These are phyloP conservation scores for Fusarium paranaense DNA, from an alignment of 2,329 filamentous ascomycete species.

Conservation along the genomic window DNA sequence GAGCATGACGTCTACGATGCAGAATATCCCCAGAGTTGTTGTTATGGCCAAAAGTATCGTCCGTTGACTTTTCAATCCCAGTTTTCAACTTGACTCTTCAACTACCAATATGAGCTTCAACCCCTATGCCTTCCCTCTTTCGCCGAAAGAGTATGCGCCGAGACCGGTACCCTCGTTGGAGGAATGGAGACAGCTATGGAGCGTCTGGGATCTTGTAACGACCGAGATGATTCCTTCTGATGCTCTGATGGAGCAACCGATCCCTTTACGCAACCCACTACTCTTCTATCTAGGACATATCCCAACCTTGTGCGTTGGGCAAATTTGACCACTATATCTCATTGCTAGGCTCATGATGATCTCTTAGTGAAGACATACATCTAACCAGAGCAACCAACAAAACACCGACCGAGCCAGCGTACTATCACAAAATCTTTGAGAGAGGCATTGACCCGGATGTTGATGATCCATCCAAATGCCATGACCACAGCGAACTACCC, in stretches of 20 bases:
- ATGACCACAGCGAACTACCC: constrained; percentile 30
- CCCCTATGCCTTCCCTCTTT: constrained; percentile 37
- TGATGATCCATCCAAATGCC: constrained; percentile 25
- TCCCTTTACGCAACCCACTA: constrained; percentile 25
- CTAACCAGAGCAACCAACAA: not conserved
- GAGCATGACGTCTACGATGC: not conserved
- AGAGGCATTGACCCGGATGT: constrained; percentile 14
- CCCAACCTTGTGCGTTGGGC: constrained; percentile 20
- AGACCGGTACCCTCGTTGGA: constrained; percentile 18
- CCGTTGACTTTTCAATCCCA: not conserved
- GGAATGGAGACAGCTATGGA: constrained; percentile 34
- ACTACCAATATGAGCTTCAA: constrained; percentile 55
- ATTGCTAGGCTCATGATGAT: not conserved
- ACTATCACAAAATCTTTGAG: not conserved
- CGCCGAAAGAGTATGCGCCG: constrained; percentile 17
- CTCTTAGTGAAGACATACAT: constrained; percentile 25
- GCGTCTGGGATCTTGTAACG: constrained; percentile 29
- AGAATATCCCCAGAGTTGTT: too few relatives aligned
- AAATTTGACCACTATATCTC: not conserved
- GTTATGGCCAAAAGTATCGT: too few relatives aligned
- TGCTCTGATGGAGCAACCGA: constrained; percentile 29
- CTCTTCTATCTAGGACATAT: constrained; percentile 30
- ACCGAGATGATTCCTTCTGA: constrained; percentile 11
- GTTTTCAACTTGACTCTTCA: not conserved
- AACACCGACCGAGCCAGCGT: not conserved